Conservation (phyloP, 2,329 filamentous ascomycete genomes). For the Falciphora oryzae region DNA sequence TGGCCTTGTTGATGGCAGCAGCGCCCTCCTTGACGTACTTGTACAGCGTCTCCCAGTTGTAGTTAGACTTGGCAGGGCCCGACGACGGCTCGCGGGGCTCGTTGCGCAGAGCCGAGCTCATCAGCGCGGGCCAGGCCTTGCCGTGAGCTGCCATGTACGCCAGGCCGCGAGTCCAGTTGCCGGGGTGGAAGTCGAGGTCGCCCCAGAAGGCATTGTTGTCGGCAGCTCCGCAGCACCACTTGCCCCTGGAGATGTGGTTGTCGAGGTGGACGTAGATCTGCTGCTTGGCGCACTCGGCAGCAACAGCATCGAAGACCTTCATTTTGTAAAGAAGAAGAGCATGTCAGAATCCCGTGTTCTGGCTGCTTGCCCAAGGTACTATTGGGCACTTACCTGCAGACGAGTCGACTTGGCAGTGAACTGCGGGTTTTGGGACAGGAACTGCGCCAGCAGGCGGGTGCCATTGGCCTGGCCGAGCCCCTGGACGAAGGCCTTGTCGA, state of each 20-base stretch:
- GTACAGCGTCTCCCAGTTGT: slow-evolving; percentile 55
- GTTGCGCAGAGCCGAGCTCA: slow-evolving; percentile 48
- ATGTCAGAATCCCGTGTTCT: background rate
- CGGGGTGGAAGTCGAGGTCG: slow-evolving; percentile 50
- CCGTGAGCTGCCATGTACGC: slow-evolving; percentile 54
- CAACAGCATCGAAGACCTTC: slow-evolving; percentile 55
- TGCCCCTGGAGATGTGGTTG: slow-evolving; percentile 53
- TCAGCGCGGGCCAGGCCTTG: slow-evolving; percentile 40
- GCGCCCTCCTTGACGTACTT: slow-evolving; percentile 41
- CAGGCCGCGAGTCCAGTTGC: slow-evolving; percentile 56
- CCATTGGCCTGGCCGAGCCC: slow-evolving; percentile 49
- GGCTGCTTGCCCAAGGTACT: slow-evolving; percentile 12
- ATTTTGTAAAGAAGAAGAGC: background rate
- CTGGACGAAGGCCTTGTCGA: slow-evolving; percentile 33
- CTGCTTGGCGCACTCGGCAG: slow-evolving; percentile 48
- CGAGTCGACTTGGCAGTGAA: slow-evolving; percentile 50
- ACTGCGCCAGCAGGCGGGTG: slow-evolving; percentile 40
- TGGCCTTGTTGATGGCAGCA: slow-evolving; percentile 42
- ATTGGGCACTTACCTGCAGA: slow-evolving; percentile 33
- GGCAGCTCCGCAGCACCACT: slow-evolving; percentile 49
- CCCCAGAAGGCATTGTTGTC: slow-evolving; percentile 59
- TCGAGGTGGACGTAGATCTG: slow-evolving; percentile 54
- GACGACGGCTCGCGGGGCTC: slow-evolving; percentile 42
- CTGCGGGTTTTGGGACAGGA: slow-evolving; percentile 50
- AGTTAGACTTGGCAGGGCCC: slow-evolving; percentile 28